Base-by-base conservation (phyloP, 345 rosid genomes). In the Reutealis trisperma region DNA sequence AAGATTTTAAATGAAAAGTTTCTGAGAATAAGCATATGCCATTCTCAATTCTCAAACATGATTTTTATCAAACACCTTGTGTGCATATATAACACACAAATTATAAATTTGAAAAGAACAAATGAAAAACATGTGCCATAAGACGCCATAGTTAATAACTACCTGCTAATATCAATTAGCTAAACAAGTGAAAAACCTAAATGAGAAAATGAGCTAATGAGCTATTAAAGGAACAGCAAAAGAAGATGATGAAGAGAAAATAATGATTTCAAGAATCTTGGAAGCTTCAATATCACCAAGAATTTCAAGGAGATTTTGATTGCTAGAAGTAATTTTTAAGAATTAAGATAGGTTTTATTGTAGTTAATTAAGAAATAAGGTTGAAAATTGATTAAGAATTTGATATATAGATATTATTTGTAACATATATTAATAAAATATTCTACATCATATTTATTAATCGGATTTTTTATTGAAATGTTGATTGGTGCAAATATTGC, bases 231-330 rank as follows among this genome's bases (percentile, higher is more conserved):
- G 54, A 71, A 27, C 7, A 49, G 8, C 16, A 2, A 25, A 42
- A 55, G n/a, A 9, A 6, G 71, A 4, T 21, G 58, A n/a, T n/a
- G n/a, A n/a, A n/a, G n/a, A 19, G 44, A 55, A 13, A 18, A 3
- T 6, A 45, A 5, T 21, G 27, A n/a, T 66, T 82, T 86, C 93
- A 11, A 90, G 83, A 47, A 83, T 45, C 64, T 82, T 86, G 62
- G 93, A 88, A 51, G 87, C 84, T 71, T 84, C 88, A 79, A 89
- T 81, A 5, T 83, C 76, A 45, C 67, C 73, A 83, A 89, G 85
- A 58, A 89, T 84, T 41, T n/a, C n/a, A n/a, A n/a, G n/a, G n/a
- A n/a, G n/a, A n/a, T n/a, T n/a, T n/a, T n/a, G n/a, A n/a, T n/a
- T 83, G 70, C 67, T 71, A 32, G 91, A 79, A 63, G 90, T 91